Conservation (phyloP, 75 land plant genomes). For the Cunninghamia lanceolata region DNA sequence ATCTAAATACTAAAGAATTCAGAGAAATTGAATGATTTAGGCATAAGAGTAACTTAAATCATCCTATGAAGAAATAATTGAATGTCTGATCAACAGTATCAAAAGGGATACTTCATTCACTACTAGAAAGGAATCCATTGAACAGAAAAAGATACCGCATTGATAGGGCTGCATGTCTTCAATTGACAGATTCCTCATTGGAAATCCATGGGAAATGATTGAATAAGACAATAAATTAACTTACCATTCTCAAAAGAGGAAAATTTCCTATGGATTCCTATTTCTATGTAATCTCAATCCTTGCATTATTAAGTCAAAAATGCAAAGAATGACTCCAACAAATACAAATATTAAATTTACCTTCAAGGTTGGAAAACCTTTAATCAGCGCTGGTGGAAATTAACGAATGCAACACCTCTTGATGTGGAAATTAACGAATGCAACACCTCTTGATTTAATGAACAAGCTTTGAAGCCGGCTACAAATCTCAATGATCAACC, state of each 20-base stretch:
- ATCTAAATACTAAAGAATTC: not conserved
- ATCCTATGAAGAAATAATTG: not conserved
- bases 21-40: not conserved
- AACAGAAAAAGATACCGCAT: not conserved
- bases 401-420: not conserved
- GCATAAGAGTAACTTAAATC: not conserved
- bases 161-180: not conserved
- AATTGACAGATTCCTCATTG: not conserved
- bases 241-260: not conserved
- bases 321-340: not conserved
- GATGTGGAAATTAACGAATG: not conserved
- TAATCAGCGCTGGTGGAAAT: not conserved
- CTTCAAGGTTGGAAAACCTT: not conserved
- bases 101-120: not conserved
- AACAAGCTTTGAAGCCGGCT: not conserved
- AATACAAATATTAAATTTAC: not conserved
- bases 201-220: not conserved
- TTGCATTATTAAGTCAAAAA: not conserved
- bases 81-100: not conserved
- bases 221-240: not conserved
- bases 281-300: not conserved
- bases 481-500: constrained; percentile 1
- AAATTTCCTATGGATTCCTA: not conserved
- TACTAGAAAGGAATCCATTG: not conserved
- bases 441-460: not conserved